Base-by-base conservation (phyloP, 257 asterid species). In the Ocimum tenuiflorum region DNA sequence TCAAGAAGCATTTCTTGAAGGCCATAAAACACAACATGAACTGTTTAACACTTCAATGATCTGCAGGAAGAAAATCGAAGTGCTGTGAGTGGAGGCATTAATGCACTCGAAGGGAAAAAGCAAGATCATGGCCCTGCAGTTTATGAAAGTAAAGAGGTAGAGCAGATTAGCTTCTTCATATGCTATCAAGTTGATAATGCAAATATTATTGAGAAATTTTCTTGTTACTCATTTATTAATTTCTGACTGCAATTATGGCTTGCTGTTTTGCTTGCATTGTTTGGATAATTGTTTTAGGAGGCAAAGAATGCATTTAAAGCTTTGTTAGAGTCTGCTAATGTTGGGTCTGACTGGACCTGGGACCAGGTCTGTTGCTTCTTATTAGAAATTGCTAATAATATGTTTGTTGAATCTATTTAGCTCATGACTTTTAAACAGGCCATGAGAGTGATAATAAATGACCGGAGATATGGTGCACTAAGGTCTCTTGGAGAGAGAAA, bases 281-380 rank as follows among this genome's bases (percentile, higher is more conserved):
- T 29, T 66, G 54, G 5, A 54, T 63, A 45, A 39, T 67, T 54
- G 63, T 53, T 70, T 74, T 70, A 90, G 96, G 96, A 86, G 73
- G 99, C 97, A 9, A 90, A 83, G 75, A 85, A 69, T 74, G 96
- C 91, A 73, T 94, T 94, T 67, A 86, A 76, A 82, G 82, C 80
- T 55, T 91, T 94, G 45, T 49, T 94, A 76, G 97, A 88, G 71
- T 23, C 81, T 57, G 81, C 91, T 65, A 83, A 86, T 85, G 88
- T 88, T 63, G 92, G 95, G 64, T 75, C 91, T 62, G 96, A 88
- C 78, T 90, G 92, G 95, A 90, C 75, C 27, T 94, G 99, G 99
- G 97, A 94, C 60, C 94, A 89, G 96, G 98, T 89, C 49, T 22
- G 31, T 65, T 76, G 20, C 63, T 59, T 23, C 64, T 63, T 67